Evolutionary conservation across 208 protist species (phyloP), one percentile per base, ranked within the genome.

Genomic region (Trypanosoma lewisi): DNA sequence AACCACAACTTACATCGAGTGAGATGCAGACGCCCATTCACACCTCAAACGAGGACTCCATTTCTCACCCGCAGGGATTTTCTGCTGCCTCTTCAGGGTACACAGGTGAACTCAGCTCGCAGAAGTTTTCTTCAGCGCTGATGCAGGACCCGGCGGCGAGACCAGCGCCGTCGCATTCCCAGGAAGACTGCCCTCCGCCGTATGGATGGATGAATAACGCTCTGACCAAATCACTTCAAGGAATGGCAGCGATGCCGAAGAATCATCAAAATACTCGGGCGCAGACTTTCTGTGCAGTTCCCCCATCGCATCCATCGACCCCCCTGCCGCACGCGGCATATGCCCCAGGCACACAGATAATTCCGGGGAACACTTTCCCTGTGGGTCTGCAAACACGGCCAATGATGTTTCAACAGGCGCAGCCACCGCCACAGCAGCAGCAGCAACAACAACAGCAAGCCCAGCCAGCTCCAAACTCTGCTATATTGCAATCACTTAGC

Each of bases 181-280:
- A 57, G 23, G 55, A 62, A 14, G 55, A 55, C 5, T 50, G 44
- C 25, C 55, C 55, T 16, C 64, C 64, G 9, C 64, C 64, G 17
- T 63, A 62, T n/a, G 47, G 48, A 8, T 56, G 64, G 55, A 36
- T 34, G 6, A 17, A n/a, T 14, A 21, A 17, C 21, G 28, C 25
- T 25, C 21, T 19, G 27, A 27, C 31, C 5, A 57, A 57, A 21
- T 33, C 39, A 11, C 14, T 23, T n/a, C 28, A 25, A 17, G 51
- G 51, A 25, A 21, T 23, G 27, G 21, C 54, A 44, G 6, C 54
- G 37, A 39, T 45, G 16, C 37, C 36, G 14, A 16, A 27, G 16
- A 9, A 44, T 21, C 30, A 27, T 8, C 31, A 55, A 37, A 28
- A 14, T 27, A 34, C 2, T 53, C 49, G 8, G 2, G 25, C 27